phyloP scores from a whole-genome alignment of 805 yeast species.

The Candida nemodendra region DNA sequence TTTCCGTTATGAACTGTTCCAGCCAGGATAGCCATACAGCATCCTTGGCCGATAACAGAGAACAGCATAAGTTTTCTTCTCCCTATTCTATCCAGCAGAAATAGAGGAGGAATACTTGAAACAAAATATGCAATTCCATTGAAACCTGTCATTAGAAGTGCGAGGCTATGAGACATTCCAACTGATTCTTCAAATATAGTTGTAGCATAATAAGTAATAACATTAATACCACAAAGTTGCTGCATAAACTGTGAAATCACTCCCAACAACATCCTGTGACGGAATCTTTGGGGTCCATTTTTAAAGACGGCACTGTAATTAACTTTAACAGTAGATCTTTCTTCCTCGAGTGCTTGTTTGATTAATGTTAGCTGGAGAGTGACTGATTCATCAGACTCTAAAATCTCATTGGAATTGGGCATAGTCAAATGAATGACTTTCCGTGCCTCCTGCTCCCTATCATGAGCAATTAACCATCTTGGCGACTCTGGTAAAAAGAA shows the following conservation, averaged over 20 bases:
- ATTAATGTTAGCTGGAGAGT: conserved; percentile 35
- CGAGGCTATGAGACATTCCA: conserved; percentile 46
- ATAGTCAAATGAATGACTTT: conserved; percentile 39
- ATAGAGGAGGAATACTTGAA: conserved; percentile 52
- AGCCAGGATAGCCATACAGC: conserved; percentile 59
- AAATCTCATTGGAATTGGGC: conserved; percentile 41
- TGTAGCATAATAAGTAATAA: conserved; percentile 69
- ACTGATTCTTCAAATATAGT: conserved; percentile 50
- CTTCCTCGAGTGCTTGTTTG: conserved; percentile 48
- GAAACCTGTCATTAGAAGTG: conserved; percentile 33
- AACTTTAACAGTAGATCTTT: conserved; percentile 48
- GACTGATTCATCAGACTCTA: conserved; percentile 31
- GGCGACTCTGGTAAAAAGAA: conserved; percentile 69
- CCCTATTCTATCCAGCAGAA: conserved; percentile 56
- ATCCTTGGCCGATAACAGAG: conserved; percentile 64
- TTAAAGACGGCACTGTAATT: conserved; percentile 47
- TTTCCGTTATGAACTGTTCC: conserved; percentile 42
- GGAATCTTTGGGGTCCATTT: conserved; percentile 38
- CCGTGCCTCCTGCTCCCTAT: conserved; percentile 52
- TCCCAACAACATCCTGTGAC: conserved; percentile 46
- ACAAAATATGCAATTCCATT: conserved; percentile 45
- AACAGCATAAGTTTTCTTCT: conserved; percentile 58
- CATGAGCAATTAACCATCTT: conserved; percentile 57
- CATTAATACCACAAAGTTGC: conserved; percentile 73
- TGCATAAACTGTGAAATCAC: conserved; percentile 58